These are phyloP conservation scores for Allium sativum DNA, from an alignment of 106 monocot species.

Conservation along the genomic window DNA sequence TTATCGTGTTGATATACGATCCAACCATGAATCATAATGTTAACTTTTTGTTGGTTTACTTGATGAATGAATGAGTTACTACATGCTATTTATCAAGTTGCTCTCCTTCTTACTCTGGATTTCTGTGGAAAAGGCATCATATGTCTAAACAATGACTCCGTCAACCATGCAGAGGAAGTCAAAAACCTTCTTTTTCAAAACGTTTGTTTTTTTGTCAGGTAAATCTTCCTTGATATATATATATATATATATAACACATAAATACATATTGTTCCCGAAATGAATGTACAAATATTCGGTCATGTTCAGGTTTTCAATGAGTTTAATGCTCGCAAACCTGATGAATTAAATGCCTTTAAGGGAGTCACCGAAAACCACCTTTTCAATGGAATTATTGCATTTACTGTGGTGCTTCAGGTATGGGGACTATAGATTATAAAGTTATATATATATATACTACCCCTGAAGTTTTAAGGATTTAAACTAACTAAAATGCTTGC, in stretches of 20 bases:
- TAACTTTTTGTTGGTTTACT: neutral
- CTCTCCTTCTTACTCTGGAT: conserved; percentile 32
- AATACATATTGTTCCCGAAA: neutral
- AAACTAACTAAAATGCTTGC: neutral
- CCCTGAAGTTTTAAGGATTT: neutral
- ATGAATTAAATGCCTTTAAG: conserved; percentile 44
- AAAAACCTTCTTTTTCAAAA: conserved; percentile 69
- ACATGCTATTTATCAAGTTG: conserved; percentile 53
- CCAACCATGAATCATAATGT: neutral
- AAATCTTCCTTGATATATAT: conserved; percentile 6
- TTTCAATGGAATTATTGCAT: conserved; percentile 44
- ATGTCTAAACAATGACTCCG: conserved; percentile 24
- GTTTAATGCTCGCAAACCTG: conserved; percentile 67
- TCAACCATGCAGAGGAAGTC: conserved; percentile 32
- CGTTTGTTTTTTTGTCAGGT: conserved; percentile 65
- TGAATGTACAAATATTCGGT: neutral
- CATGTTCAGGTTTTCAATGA: conserved; percentile 48
- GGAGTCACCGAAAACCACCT: conserved; percentile 43
- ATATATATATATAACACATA: neutral
- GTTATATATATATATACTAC: neutral
- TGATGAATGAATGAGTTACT: neutral
- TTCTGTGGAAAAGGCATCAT: conserved; percentile 42
- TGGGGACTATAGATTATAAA: neutral
- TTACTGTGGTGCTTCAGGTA: conserved; percentile 50
- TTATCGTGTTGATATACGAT: neutral